Percentiles rank a stretch among this genome's conserved stretches.
These are phyloP conservation scores for Leishmania gerbilli DNA, from an alignment of 208 protist genomes.

Conservation along the genomic window DNA sequence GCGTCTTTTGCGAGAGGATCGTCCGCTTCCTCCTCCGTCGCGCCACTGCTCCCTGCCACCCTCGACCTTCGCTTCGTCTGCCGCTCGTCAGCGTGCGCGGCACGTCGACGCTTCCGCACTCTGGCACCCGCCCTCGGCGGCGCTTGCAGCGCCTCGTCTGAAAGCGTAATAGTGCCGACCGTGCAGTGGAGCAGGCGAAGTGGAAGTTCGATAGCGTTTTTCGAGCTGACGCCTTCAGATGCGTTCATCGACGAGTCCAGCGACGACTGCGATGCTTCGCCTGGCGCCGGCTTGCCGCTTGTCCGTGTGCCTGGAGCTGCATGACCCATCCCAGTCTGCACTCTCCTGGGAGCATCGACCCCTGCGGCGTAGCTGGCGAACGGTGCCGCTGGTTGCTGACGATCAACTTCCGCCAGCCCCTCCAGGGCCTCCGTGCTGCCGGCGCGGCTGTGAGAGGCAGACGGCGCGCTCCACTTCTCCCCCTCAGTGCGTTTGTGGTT, in stretches of 20 bases:
- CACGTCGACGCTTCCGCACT: conserved; percentile 4
- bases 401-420: neutral
- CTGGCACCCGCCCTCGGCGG: neutral
- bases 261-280: neutral
- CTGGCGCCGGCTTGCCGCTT: neutral
- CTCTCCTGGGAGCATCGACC: too few relatives aligned
- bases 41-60: neutral
- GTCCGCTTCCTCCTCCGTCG: neutral
- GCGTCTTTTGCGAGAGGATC: conserved; percentile 1
- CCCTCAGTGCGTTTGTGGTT: neutral
- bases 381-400: neutral
- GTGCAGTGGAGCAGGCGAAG: conserved; percentile 23
- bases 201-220: neutral
- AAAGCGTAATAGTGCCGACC: conserved; percentile 21
- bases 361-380: neutral
- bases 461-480: neutral
- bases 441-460: neutral
- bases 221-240: neutral
- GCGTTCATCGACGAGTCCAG: neutral
- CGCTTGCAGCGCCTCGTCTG: conserved; percentile 3
- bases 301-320: neutral
- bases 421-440: neutral
- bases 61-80: neutral
- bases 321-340: neutral
- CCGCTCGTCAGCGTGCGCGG: neutral